Conservation (phyloP, 2,329 filamentous ascomycete species). For the Cordyceps cateniannulata region DNA sequence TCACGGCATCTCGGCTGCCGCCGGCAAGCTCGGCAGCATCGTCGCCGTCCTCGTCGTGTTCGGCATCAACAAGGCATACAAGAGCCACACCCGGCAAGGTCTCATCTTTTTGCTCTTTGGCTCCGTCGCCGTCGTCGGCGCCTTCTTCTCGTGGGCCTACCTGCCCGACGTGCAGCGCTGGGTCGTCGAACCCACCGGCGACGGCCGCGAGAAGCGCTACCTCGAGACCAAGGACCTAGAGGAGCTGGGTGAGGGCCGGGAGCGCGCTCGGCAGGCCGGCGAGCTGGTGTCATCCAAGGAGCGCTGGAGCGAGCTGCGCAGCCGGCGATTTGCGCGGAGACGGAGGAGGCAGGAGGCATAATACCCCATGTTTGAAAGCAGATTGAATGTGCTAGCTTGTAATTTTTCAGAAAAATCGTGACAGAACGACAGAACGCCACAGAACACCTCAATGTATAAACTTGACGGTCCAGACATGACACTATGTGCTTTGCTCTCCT, state of each 20-base stretch:
- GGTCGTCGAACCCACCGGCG: constrained; percentile 18
- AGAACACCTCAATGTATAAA: neutral
- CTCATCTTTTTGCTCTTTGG: constrained; percentile 46
- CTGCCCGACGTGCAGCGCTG: constrained; percentile 41
- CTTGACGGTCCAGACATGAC: neutral
- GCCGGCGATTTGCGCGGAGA: constrained; percentile 8
- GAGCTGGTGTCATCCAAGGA: constrained; percentile 38
- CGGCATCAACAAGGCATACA: constrained; percentile 41
- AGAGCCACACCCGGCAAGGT: constrained; percentile 36
- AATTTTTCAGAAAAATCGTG: neutral
- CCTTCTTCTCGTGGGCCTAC: constrained; percentile 46
- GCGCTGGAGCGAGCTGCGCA: constrained; percentile 35
- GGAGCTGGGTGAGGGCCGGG: constrained; percentile 43
- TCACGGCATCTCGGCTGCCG: constrained; percentile 55
- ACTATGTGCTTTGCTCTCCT: neutral
- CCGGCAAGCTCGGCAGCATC: constrained; percentile 53
- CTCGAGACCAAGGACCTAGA: constrained; percentile 43
- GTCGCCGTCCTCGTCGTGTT: constrained; percentile 44
- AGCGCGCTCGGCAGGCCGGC: constrained; percentile 36
- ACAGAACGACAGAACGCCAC: neutral
- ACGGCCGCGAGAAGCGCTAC: constrained; percentile 28
- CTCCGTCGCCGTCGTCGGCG: constrained; percentile 41
- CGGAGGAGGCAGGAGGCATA: neutral
- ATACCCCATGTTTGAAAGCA: neutral
- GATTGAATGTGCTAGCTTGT: neutral